These are phyloP conservation scores for Thecamonas trahens DNA, from an alignment of 78 protist genomes.

Conservation along the genomic window DNA sequence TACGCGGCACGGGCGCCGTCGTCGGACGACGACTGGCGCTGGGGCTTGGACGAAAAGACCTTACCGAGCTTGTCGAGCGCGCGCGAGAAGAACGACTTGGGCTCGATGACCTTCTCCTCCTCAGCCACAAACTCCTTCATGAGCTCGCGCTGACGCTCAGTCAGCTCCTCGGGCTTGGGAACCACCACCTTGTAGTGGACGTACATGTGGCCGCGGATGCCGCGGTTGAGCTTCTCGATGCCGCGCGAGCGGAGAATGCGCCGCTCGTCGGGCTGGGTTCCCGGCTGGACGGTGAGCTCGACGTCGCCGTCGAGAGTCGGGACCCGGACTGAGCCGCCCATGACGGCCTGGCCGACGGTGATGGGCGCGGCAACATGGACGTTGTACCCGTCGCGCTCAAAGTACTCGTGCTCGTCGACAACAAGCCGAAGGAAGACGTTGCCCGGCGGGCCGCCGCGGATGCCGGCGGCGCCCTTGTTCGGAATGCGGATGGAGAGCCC, in stretches of 20 bases:
- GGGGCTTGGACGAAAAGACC: no score
- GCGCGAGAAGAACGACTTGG: no score
- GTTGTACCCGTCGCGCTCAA: conserved; percentile 31
- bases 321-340: conserved; percentile 31
- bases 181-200: conserved; percentile 21
- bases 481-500: conserved; percentile 14
- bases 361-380: conserved; percentile 14
- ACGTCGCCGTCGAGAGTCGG: conserved; percentile 25
- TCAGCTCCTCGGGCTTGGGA: conserved; percentile 22
- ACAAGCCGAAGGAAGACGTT: conserved; percentile 4
- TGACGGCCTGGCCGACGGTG: conserved; percentile 26
- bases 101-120: no score
- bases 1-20: no score
- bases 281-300: conserved; percentile 27
- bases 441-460: conserved; percentile 27
- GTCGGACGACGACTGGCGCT: no score
- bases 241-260: conserved; percentile 27
- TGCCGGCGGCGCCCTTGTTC: conserved; percentile 32
- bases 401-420: conserved; percentile 5
- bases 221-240: neutral
- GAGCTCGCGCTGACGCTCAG: neutral
- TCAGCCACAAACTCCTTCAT: conserved; percentile 3
- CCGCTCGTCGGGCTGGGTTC: conserved; percentile 49
- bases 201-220: conserved; percentile 18
- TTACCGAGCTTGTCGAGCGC: no score